A percentile compares a stretch with the other conserved stretches of the same genome.
phyloP scores from a whole-genome alignment of 73 alveolate genomes.

The Blepharisma japonicum region DNA sequence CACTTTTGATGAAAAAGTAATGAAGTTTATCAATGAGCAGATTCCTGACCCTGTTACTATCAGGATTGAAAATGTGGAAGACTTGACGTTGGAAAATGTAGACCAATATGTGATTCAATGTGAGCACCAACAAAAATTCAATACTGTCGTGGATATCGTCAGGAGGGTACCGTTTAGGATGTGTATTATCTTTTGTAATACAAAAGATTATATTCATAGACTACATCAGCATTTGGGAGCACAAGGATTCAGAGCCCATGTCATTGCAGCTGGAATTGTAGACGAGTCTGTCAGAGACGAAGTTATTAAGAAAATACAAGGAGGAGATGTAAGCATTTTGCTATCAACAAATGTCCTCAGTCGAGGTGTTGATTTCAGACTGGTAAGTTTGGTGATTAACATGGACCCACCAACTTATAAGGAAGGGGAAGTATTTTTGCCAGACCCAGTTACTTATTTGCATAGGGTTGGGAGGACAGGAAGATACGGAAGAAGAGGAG shows the following conservation, averaged over 20 bases:
- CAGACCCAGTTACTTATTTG: constrained; percentile 32
- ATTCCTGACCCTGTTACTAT: not conserved
- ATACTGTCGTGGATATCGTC: not conserved
- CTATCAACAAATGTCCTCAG: constrained; percentile 66
- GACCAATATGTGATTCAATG: constrained; percentile 15
- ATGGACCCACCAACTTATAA: constrained; percentile 57
- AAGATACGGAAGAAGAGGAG: constrained; percentile 59
- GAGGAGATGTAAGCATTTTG: constrained; percentile 45
- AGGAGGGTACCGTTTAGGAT: not conserved
- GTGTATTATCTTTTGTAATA: constrained; percentile 7
- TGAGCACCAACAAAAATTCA: not conserved
- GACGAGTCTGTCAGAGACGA: constrained; percentile 53
- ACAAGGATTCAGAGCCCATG: constrained; percentile 40
- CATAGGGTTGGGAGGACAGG: constrained; percentile 64
- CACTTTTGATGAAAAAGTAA: not conserved
- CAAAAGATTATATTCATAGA: not conserved
- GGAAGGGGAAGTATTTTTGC: not conserved
- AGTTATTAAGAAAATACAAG: constrained; percentile 49
- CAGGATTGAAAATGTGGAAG: constrained; percentile 9
- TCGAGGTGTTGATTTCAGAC: constrained; percentile 66
- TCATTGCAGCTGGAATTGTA: constrained; percentile 58
- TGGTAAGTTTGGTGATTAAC: constrained; percentile 59
- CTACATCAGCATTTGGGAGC: constrained; percentile 25
- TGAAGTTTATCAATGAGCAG: not conserved
- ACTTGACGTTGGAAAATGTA: constrained; percentile 10